Base-by-base conservation (phyloP, 192 early-diverging fungal species). In the Mortierella hygrophila region DNA sequence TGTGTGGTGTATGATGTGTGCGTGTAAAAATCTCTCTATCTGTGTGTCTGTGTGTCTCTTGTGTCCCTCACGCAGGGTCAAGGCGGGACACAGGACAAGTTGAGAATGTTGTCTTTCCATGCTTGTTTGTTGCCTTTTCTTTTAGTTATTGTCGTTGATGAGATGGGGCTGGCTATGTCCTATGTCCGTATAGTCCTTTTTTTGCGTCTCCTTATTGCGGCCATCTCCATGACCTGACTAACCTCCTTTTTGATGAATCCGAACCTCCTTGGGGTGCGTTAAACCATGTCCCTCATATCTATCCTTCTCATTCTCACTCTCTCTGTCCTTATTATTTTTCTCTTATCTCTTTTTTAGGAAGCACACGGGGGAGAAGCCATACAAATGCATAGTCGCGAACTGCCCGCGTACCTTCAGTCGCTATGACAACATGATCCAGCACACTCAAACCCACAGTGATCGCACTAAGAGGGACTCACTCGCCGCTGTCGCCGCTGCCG, bases 341-440 rank as follows among this genome's bases (percentile, higher is more conserved):
- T 37, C 13, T 47, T 29, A 60, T 65, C 52, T 65, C 74, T 49
- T 54, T 42, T 26, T 23, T 76, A 86, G 84, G 72, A 86, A 86
- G 40, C 84, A 86, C 65, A 85, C 83, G 41, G 80, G 83, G 29
- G 77, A 94, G 79, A 94, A 94, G 80, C 93, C 93, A 7, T 94
- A 92, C 85, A 89, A 91, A 69, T 94, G 93, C 71, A 88, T 92
- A 47, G 83, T 91, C 21, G 88, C 91, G 20, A 88, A 79, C 29
- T 94, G 93, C 72, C 88, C 87, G 78, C 90, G 92, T 46, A 88
- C 89, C 38, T 94, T 94, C 72, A 94, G 93, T 82, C 92, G 93
- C n/a, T 94, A 92, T 55, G 93, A 94, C 81, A 94, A 94, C 68
- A 94, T 94, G 93, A 93, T 94, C 87, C 93, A 94, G 79, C 93